A percentile compares a stretch with the other conserved stretches of the same genome.
Conservation (phyloP, 169 alveolate species). For the Ichthyophthirius multifiliis region DNA sequence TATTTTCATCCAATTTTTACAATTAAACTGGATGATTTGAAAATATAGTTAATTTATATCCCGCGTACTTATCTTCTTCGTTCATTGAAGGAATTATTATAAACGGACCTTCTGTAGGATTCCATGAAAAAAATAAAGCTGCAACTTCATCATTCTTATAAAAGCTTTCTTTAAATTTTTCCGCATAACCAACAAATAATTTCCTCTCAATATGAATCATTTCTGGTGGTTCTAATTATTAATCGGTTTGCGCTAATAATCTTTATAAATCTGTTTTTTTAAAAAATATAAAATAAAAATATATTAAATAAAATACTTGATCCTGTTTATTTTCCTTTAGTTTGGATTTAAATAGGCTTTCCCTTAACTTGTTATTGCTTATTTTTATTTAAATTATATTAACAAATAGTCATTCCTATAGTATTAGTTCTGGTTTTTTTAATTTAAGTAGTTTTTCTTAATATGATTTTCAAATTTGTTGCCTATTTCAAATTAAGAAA, state of each 20-base stretch:
- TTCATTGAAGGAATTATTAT: conserved; percentile 57
- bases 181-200: conserved; percentile 47
- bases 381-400: conserved; percentile 17
- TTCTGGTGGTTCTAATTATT: conserved; percentile 58
- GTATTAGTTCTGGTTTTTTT: conserved; percentile 55
- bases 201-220: conserved; percentile 57
- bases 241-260: conserved; percentile 14
- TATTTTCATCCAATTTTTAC: conserved; percentile 51
- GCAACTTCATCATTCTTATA: conserved; percentile 62
- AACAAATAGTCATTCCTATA: conserved; percentile 60
- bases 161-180: conserved; percentile 57
- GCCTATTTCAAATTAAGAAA: conserved; percentile 64
- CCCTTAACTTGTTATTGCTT: not conserved
- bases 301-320: conserved; percentile 13
- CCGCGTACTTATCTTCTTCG: conserved; percentile 45
- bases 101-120: conserved; percentile 75
- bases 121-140: conserved; percentile 55
- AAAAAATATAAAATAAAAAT: not conserved
- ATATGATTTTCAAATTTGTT: conserved; percentile 62
- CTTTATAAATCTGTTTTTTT: conserved; percentile 25
- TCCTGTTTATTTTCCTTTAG: conserved; percentile 19
- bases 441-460: conserved; percentile 56
- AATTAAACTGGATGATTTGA: conserved; percentile 55
- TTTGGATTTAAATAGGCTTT: not conserved
- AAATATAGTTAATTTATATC: conserved; percentile 57